A percentile compares a stretch with the other conserved stretches of the same genome.
Evolutionary conservation across 768 basidiomycete genomes (phyloP).

Genomic region (Hygrophorus pudorinus): DNA sequence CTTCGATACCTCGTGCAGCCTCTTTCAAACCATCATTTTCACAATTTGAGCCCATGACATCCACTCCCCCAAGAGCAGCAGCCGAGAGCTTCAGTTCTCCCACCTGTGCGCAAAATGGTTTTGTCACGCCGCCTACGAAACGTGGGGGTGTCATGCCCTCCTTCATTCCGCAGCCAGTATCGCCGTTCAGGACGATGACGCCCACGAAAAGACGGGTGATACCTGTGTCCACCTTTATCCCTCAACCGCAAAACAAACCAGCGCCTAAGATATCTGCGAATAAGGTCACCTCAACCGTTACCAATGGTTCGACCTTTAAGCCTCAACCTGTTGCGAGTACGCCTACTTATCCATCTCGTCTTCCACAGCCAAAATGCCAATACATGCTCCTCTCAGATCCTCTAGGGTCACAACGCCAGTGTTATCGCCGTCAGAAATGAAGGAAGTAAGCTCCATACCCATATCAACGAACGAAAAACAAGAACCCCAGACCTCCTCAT

Average conservation of each 20-base stretch:
- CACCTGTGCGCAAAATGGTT: constrained; percentile 22
- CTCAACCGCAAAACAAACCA: constrained; percentile 33
- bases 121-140: constrained; percentile 44
- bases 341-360: constrained; percentile 39
- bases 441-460: constrained; percentile 25
- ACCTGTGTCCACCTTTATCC: constrained; percentile 33
- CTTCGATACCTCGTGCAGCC: constrained; percentile 39
- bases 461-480: constrained; percentile 14
- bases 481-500: constrained; percentile 11
- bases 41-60: constrained; percentile 16
- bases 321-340: constrained; percentile 46
- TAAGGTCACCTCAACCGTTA: constrained; percentile 14
- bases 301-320: constrained; percentile 57
- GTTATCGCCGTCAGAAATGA: constrained; percentile 27
- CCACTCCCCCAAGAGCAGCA: constrained; percentile 23
- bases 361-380: constrained; percentile 25
- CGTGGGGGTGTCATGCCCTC: constrained; percentile 38
- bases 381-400: constrained; percentile 33
- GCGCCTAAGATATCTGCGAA: constrained; percentile 22
- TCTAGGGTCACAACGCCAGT: constrained; percentile 20
- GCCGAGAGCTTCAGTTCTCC: constrained; percentile 13
- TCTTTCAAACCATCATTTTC: constrained; percentile 26
- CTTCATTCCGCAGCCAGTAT: constrained; percentile 53
- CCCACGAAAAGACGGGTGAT: constrained; percentile 21
- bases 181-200: constrained; percentile 23